Base-by-base conservation (phyloP, 106 monocot species). In the Phalaenopsis aphrodite region DNA sequence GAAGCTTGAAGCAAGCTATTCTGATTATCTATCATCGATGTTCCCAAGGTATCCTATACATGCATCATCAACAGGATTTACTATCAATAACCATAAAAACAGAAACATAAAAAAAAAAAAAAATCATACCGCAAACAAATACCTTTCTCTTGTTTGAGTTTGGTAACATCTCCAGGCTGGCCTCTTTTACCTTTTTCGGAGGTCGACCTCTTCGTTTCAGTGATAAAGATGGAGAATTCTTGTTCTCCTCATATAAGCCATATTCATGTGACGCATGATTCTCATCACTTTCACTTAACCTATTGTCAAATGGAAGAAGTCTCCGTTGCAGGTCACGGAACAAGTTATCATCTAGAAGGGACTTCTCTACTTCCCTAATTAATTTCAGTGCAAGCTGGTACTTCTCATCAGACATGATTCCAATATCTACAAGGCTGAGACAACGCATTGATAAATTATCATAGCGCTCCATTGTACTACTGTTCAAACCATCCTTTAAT, bases 201-300 rank as follows among this genome's bases (percentile, higher is more conserved):
- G 89, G 89, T 17, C 89, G 84, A 16, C 89, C 89, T 84, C 89
- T 82, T 12, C 89, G 89, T 79, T 89, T 89, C 68, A 58, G 21
- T 18, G 79, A 81, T 37, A 80, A 41, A 56, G 82, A 79, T 80
- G 61, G 37, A 23, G 41, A 56, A 65, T 58, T 78, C 75, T 81
- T 83, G 37, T 41, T 82, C 19, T 80, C 79, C 42, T 84, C 89
- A 78, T 61, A 75, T 18, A 69, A 23, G 24, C 77, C 84, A 69
- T 46, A 52, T 37, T 86, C 82, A 24, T 75, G 46, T 57, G 71
- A 66, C 9, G n/a, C 43, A 42, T 80, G 77, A 78, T 74, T 78
- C 72, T 87, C 84, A 65, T 71, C 83, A 78, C 52, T 75, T 75
- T 75, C 86, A 84, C 55, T 75, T 41, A 80, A 79, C 80, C 77